These are phyloP conservation scores for Eucalyptus lansdowneana DNA, from an alignment of 345 rosid genomes.

Conservation along the genomic window DNA sequence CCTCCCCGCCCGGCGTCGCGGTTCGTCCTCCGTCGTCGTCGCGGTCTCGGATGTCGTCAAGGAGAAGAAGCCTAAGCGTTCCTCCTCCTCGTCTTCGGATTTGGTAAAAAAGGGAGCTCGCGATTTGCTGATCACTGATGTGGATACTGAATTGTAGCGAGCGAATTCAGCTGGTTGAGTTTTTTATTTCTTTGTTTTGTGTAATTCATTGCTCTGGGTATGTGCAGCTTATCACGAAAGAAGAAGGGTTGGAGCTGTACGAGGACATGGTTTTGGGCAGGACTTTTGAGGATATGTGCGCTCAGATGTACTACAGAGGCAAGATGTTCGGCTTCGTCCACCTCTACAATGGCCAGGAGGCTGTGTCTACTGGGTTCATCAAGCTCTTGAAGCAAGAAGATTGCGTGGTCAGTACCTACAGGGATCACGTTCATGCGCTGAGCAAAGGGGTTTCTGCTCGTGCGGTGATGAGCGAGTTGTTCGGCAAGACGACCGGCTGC, in stretches of 20 bases:
- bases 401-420: slow-evolving; percentile 31
- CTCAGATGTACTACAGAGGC: slow-evolving; percentile 54
- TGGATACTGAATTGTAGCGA: not conserved
- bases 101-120: not conserved
- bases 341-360: slow-evolving; percentile 57
- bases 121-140: not conserved
- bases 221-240: slow-evolving; percentile 34
- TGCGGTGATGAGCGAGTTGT: slow-evolving; percentile 55
- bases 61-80: not conserved
- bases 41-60: slow-evolving; percentile 1
- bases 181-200: not conserved
- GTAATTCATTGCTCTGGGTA: not conserved
- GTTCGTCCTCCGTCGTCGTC: not conserved
- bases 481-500: slow-evolving; percentile 49
- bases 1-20: not conserved
- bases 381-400: slow-evolving; percentile 32
- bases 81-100: not conserved
- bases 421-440: slow-evolving; percentile 48
- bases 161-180: not conserved
- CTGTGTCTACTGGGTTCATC: slow-evolving; percentile 49
- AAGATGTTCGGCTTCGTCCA: slow-evolving; percentile 60
- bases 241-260: slow-evolving; percentile 35
- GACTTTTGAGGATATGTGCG: slow-evolving; percentile 54
- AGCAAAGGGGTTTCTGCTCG: slow-evolving; percentile 49
- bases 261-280: slow-evolving; percentile 52